These are phyloP conservation scores for Dimargaris cristalligena DNA, from an alignment of 192 early-diverging fungal genomes.

Conservation along the genomic window DNA sequence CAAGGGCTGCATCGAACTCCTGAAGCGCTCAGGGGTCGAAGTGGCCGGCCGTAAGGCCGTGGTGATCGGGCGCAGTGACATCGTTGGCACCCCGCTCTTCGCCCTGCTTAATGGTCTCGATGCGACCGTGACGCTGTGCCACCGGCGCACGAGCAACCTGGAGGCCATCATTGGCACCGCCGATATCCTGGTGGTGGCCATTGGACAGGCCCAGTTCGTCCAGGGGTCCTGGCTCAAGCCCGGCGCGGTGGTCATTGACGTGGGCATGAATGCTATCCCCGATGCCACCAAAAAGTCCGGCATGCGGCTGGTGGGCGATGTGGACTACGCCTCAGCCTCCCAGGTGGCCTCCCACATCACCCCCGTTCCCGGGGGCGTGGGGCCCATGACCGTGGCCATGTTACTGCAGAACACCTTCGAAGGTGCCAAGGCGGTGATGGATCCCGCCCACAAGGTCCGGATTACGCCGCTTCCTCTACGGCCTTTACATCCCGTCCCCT, in stretches of 20 bases:
- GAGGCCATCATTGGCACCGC: slow-evolving; percentile 59
- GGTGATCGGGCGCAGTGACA: slow-evolving; percentile 94
- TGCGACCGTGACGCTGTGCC: slow-evolving; percentile 92
- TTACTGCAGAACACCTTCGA: slow-evolving; percentile 75
- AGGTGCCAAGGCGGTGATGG: slow-evolving; percentile 56
- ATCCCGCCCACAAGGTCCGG: slow-evolving; percentile 25
- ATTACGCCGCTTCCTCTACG: slow-evolving; percentile 43
- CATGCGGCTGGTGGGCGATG: slow-evolving; percentile 84
- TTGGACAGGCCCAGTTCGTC: slow-evolving; percentile 62
- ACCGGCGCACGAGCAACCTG: slow-evolving; percentile 64
- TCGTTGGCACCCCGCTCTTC: slow-evolving; percentile 76
- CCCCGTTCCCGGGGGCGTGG: slow-evolving; percentile 97
- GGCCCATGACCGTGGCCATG: slow-evolving; percentile 99
- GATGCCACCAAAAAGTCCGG: slow-evolving; percentile 85
- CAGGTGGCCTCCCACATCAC: slow-evolving; percentile 69
- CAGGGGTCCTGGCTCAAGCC: slow-evolving; percentile 91
- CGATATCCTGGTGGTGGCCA: slow-evolving; percentile 84
- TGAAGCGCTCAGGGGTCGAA: slow-evolving; percentile 46
- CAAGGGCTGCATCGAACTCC: slow-evolving; percentile 76
- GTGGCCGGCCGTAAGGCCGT: slow-evolving; percentile 77
- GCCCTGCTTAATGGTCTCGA: slow-evolving; percentile 61
- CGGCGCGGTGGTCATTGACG: slow-evolving; percentile 89
- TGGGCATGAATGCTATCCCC: slow-evolving; percentile 82
- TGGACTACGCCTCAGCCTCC: slow-evolving; percentile 56
- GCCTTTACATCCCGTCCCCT: slow-evolving; percentile 68